Evolutionary conservation across 2,329 filamentous ascomycete genomes (phyloP).

Genomic region (Karstenula rhodostoma): DNA sequence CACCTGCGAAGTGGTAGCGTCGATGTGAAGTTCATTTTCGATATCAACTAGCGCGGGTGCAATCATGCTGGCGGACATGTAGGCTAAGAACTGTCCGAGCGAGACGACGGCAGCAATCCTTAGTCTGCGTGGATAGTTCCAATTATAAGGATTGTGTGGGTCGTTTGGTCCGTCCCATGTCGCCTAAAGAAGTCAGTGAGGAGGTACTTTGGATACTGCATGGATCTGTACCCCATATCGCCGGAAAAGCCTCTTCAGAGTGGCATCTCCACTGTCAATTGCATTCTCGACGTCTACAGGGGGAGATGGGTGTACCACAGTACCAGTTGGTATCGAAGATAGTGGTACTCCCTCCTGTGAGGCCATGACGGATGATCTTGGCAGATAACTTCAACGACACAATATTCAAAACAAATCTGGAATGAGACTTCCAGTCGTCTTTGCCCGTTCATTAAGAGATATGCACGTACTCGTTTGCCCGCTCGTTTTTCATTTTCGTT

Average conservation of each 20-base stretch:
- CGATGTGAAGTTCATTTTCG: constrained; percentile 18
- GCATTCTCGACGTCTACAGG: background rate
- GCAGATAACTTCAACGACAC: background rate
- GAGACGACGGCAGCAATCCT: constrained; percentile 20
- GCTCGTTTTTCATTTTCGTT: background rate
- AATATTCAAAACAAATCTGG: background rate
- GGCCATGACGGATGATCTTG: background rate
- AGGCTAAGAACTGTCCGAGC: constrained; percentile 24
- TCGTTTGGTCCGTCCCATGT: constrained; percentile 34
- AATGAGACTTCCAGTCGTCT: background rate
- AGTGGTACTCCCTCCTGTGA: background rate
- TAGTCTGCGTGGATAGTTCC: constrained; percentile 34
- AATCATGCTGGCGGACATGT: constrained; percentile 27
- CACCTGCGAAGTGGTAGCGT: constrained; percentile 20
- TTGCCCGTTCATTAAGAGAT: background rate
- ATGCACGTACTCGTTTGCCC: background rate
- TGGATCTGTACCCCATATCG: background rate
- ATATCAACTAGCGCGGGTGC: constrained; percentile 22
- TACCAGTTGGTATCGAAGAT: background rate
- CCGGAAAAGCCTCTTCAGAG: background rate
- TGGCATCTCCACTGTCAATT: background rate
- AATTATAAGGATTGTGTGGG: constrained; percentile 44
- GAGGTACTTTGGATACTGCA: background rate
- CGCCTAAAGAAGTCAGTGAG: background rate
- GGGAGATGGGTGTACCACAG: background rate